phyloP scores from a whole-genome alignment of 257 asterid species.

The Capsicum pubescens region DNA sequence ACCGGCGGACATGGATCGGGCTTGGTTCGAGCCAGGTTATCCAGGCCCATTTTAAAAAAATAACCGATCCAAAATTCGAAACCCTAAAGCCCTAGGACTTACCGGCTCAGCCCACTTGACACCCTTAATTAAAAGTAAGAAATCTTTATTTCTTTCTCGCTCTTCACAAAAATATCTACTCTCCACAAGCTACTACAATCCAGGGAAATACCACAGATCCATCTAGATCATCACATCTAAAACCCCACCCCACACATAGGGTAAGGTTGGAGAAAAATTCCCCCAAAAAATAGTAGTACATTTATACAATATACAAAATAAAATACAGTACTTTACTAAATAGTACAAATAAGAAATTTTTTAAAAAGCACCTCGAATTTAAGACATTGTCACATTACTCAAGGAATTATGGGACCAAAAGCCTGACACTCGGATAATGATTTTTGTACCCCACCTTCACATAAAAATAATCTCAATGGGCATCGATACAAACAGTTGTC shows the following conservation, averaged over 20 bases:
- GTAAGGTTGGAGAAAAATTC: background rate
- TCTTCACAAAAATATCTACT: background rate
- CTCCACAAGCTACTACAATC: background rate
- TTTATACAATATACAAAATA: slow-evolving; percentile 1
- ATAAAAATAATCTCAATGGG: slow-evolving; percentile 68
- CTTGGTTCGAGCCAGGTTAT: too few species aligned
- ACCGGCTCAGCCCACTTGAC: too few species aligned
- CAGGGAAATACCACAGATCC: background rate
- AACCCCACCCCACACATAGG: slow-evolving; percentile 17
- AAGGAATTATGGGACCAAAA: slow-evolving; percentile 68
- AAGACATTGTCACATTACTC: slow-evolving; percentile 39
- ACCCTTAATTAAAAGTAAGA: background rate
- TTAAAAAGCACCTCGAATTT: background rate
- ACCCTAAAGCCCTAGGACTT: too few species aligned
- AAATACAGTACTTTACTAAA: background rate
- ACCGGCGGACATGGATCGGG: too few species aligned
- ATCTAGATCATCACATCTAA: background rate
- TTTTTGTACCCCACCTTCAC: slow-evolving; percentile 88
- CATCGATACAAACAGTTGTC: slow-evolving; percentile 88
- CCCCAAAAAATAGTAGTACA: too few species aligned
- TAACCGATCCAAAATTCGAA: too few species aligned
- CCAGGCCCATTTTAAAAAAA: too few species aligned
- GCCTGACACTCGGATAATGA: slow-evolving; percentile 68
- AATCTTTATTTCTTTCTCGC: background rate
- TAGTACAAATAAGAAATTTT: background rate